phyloP scores from a whole-genome alignment of 345 rosid species.

The Arabis alpina region DNA sequence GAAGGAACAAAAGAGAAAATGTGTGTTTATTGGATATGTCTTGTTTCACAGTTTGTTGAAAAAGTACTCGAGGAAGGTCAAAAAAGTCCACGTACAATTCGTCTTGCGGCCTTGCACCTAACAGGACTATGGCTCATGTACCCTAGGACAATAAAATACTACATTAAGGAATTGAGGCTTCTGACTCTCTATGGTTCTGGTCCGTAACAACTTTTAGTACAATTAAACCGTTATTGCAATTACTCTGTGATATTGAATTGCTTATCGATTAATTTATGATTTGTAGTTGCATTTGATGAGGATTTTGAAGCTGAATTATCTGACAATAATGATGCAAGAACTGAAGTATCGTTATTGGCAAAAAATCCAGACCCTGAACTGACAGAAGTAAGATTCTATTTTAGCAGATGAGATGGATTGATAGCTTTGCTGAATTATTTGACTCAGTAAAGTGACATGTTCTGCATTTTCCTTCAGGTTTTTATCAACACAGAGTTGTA shows the following conservation, averaged over 20 bases:
- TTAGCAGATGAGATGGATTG: slow-evolving; percentile 11
- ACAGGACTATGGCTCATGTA: slow-evolving; percentile 85
- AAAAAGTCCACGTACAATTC: slow-evolving; percentile 97
- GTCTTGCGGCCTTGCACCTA: slow-evolving; percentile 89
- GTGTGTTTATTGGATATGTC: not conserved
- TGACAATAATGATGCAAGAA: slow-evolving; percentile 80
- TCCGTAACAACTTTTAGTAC: slow-evolving; percentile 40
- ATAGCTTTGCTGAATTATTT: not conserved
- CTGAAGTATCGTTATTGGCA: slow-evolving; percentile 74
- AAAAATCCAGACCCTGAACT: slow-evolving; percentile 73
- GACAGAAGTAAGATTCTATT: slow-evolving; percentile 68
- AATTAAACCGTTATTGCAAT: slow-evolving; percentile 1
- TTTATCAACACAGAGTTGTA: slow-evolving; percentile 91
- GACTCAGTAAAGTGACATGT: slow-evolving; percentile 20
- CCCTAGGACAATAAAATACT: slow-evolving; percentile 73
- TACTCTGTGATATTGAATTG: slow-evolving; percentile 15
- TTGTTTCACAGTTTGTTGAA: slow-evolving; percentile 68
- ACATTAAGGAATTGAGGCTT: slow-evolving; percentile 80
- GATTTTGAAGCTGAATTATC: slow-evolving; percentile 94
- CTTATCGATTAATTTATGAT: slow-evolving; percentile 10
- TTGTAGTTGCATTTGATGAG: slow-evolving; percentile 94
- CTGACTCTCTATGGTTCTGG: slow-evolving; percentile 95
- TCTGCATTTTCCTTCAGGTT: slow-evolving; percentile 52
- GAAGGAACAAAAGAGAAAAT: slow-evolving; percentile 23
- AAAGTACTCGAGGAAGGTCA: slow-evolving; percentile 86